Evolutionary conservation across 2,329 filamentous ascomycete genomes (phyloP).

Genomic region (Allantophomopsis lycopodina): DNA sequence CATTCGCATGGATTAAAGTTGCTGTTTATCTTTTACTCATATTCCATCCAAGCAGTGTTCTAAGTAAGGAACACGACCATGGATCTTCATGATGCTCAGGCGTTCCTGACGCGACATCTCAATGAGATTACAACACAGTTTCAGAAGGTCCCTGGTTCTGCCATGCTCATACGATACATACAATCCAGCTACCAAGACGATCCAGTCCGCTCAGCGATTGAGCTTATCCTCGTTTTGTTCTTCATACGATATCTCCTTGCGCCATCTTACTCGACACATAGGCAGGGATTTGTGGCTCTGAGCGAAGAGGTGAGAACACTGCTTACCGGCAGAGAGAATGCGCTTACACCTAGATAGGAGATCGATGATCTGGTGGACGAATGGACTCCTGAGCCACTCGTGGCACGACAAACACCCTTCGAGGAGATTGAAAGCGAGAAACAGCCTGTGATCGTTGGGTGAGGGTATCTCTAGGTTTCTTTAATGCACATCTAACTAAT

Average conservation of each 20-base stretch:
- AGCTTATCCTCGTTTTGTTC: conserved; percentile 88
- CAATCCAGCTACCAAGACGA: conserved; percentile 97
- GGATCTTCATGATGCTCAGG: conserved; percentile 50
- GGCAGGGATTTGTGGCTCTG: conserved; percentile 78
- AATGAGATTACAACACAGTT: conserved; percentile 50
- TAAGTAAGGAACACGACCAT: conserved; percentile 23
- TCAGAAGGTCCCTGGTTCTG: conserved; percentile 84
- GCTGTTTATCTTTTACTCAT: neutral
- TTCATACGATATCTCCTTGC: conserved; percentile 87
- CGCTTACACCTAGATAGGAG: conserved; percentile 37
- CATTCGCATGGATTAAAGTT: neutral
- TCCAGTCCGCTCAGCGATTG: conserved; percentile 82
- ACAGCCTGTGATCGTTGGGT: conserved; percentile 81
- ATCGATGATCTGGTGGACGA: conserved; percentile 95
- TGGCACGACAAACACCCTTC: conserved; percentile 55
- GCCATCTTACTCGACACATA: conserved; percentile 83
- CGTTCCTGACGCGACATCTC: conserved; percentile 35
- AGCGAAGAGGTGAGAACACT: conserved; percentile 52
- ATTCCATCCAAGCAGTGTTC: neutral
- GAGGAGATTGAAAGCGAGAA: conserved; percentile 78
- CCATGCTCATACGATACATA: conserved; percentile 89
- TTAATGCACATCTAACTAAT: neutral
- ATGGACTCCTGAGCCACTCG: conserved; percentile 89
- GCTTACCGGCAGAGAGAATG: neutral
- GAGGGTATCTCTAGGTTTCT: conserved; percentile 14